Base-by-base conservation (phyloP, 176 grass and related monocot genomes). In the Puccinellia tenuiflora region DNA sequence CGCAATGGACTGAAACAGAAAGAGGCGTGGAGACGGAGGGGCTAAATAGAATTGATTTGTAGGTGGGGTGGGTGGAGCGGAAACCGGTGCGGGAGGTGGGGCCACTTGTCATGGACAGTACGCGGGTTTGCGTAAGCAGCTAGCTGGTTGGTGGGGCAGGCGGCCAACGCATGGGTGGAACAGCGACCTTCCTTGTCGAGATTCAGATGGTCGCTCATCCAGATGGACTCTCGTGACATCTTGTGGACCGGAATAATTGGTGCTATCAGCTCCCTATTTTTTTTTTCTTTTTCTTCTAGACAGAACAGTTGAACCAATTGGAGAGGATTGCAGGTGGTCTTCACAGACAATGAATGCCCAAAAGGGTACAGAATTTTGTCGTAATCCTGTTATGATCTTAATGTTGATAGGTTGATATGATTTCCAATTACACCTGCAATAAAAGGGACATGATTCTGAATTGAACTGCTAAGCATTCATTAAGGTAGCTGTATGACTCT, bases 71-170 rank as follows among this genome's bases (percentile, higher is more conserved):
- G 77, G 3, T 30, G 42, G 21, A 18, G 84, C 12, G 9, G 61
- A 50, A 45, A 63, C 24, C 7, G 35, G 50, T 63, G n/a, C 31
- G 35, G 1, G 9, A 12, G 4, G 3, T 5, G 28, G 72, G 78
- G 6, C 79, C 88, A 90, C 16, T 54, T 90, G 79, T 11, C 83
- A 78, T 35, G 12, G 8, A 69, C 29, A 28, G 39, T 37, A 1
- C 30, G 26, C 22, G 74, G 11, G 64, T 14, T 16, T 1, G 26
- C 35, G 40, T 35, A 9, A 20, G n/a, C n/a, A 3, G 53, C 16
- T 21, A 3, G 53, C 16, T 21, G 68, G 64, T 52, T 33, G 86
- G 75, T 83, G 43, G 17, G 60, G 34, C 29, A 14, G 83, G 33
- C 45, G 33, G 53, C 88, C 88, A 10, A 34, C 10, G 70, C 77